Evolutionary conservation across 2,329 filamentous ascomycete species (phyloP), one percentile per base, ranked within the genome.

Genomic region (Talaromyces sp.): DNA sequence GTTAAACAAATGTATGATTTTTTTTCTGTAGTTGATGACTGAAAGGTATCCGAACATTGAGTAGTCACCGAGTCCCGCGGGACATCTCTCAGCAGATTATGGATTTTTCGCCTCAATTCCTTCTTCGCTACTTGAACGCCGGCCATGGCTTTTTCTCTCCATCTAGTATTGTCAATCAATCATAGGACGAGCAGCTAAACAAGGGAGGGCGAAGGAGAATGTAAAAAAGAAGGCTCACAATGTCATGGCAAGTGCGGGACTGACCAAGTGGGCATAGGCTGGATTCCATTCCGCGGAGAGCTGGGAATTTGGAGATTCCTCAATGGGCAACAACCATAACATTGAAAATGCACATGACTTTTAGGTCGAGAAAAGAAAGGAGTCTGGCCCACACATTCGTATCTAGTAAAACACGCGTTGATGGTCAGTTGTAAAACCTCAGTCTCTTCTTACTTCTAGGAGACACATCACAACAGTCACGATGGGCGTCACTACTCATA

Each of bases 101-200:
- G 93, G 80, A 96, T 89, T 62, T 85, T 79, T 68, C 82, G 83
- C 65, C 93, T 86, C 67, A 97, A 82, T 71, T 91, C 89, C 74
- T 90, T 89, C 80, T 97, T 97, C 52, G 90, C 88, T 65, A 84
- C 82, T 68, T 84, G 84, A 63, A 93, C 78, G 61, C 85, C 80
- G 54, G 85, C 79, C 83, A 87, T 88, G 67, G 33, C 45, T 50
- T 39, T 22, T 43, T 31, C 31, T 9, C 35, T 41, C 49, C 17
- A 15, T 35, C 3, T 41, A 41, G 22, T 7, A 37, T 3, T n/a
- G 33, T 31, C 49, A 52, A 17, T 27, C 8, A 22, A 19, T 10
- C 13, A 54, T 25, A 25, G 5, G 7, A 56, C 22, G 11, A 56
- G 11, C 15, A 13, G 35, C 33, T 39, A 31, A 56, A 56, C 33